These are phyloP conservation scores for Aspergillus saccharolyticus DNA, from an alignment of 495 filamentous ascomycete genomes.

Conservation along the genomic window DNA sequence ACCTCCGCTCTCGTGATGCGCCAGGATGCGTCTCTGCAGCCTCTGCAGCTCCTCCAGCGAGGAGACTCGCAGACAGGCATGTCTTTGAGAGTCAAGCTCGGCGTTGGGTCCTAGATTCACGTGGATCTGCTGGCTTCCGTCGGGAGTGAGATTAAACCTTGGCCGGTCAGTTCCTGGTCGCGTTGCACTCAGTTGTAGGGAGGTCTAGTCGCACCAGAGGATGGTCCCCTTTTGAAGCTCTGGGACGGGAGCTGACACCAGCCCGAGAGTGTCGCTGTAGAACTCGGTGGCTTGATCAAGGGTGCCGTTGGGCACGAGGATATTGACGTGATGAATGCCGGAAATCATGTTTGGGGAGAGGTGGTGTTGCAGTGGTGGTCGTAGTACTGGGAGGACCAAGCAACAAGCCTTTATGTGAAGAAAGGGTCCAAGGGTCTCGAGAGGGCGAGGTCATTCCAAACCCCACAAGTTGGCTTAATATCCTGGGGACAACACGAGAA, in stretches of 20 bases:
- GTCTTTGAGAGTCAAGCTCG: conserved; percentile 40
- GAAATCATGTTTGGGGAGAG: conserved; percentile 45
- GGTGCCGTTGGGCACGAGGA: conserved; percentile 51
- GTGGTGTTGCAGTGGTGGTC: not conserved
- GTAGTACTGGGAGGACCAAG: no score
- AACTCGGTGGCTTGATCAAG: conserved; percentile 50
- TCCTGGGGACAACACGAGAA: not conserved
- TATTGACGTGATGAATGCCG: conserved; percentile 56
- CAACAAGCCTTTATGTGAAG: not conserved
- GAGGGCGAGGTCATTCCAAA: not conserved
- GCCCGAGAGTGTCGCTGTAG: conserved; percentile 51
- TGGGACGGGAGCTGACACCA: conserved; percentile 48
- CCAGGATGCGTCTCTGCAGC: conserved; percentile 48
- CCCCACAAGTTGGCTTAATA: not conserved
- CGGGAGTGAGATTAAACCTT: conserved; percentile 51
- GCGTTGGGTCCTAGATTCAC: conserved; percentile 45
- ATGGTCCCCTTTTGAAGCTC: conserved; percentile 43
- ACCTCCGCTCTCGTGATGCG: conserved; percentile 46
- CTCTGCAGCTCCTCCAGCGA: conserved; percentile 40
- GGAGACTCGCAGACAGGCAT: conserved; percentile 54
- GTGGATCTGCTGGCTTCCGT: conserved; percentile 56
- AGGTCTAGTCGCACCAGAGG: conserved; percentile 37
- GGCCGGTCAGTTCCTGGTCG: not conserved
- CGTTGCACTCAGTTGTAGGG: conserved; percentile 1
- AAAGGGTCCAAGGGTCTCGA: not conserved